Conservation (phyloP, 768 basidiomycete species). For the Tricholoma bakamatsutake region DNA sequence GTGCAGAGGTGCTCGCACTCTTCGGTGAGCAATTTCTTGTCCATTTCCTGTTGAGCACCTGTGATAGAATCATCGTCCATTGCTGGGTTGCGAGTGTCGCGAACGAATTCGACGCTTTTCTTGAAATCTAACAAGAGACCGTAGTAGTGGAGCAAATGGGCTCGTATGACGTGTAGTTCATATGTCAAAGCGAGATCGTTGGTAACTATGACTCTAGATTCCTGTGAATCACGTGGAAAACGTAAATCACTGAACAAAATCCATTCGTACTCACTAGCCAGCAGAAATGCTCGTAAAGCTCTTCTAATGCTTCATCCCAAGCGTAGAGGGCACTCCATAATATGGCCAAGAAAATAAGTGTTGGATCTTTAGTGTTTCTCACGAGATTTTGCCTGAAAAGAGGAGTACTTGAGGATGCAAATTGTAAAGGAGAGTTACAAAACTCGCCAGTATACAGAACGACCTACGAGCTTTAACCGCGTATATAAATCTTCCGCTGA, state of each 20-base stretch:
- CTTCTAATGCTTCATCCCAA: constrained; percentile 54
- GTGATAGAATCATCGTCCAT: constrained; percentile 22
- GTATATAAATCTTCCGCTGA: constrained; percentile 30
- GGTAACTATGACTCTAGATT: constrained; percentile 35
- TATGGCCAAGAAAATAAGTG: constrained; percentile 45
- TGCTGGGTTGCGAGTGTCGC: constrained; percentile 42
- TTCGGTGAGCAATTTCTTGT: constrained; percentile 24
- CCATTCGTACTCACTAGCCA: constrained; percentile 28
- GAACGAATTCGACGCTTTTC: constrained; percentile 44
- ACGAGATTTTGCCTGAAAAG: constrained; percentile 13
- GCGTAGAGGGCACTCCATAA: constrained; percentile 58
- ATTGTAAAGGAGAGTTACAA: constrained; percentile 11
- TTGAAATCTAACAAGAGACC: constrained; percentile 48
- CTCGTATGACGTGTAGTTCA: constrained; percentile 50
- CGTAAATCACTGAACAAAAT: constrained; percentile 1
- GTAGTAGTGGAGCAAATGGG: constrained; percentile 51
- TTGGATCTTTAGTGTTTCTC: constrained; percentile 37
- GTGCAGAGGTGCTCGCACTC: constrained; percentile 43
- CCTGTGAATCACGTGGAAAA: constrained; percentile 26
- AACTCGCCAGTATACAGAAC: constrained; percentile 38
- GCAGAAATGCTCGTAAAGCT: constrained; percentile 45
- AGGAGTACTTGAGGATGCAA: too few species aligned
- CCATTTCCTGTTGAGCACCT: constrained; percentile 10
- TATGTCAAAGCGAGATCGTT: constrained; percentile 40
- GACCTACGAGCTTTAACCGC: constrained; percentile 31